A percentile compares a stretch with the other conserved stretches of the same genome.
phyloP scores from a whole-genome alignment of 2,329 filamentous ascomycete genomes.

The Pyricularia pennisetigena region DNA sequence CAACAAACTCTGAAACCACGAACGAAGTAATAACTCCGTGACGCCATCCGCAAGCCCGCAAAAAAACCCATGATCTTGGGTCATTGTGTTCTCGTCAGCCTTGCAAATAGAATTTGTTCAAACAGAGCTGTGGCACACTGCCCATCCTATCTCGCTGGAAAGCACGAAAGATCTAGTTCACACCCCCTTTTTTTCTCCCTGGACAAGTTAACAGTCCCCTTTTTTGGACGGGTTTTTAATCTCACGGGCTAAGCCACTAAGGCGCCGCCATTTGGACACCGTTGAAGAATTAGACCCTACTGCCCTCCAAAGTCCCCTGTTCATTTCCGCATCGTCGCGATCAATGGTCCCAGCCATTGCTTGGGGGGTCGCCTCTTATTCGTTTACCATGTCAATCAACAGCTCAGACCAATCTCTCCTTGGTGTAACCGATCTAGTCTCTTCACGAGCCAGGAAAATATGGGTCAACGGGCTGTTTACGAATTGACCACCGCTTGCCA shows the following conservation, averaged over 20 bases:
- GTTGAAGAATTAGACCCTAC: not conserved
- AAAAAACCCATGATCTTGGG: not conserved
- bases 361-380: not conserved
- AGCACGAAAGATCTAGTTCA: not conserved
- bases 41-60: not conserved
- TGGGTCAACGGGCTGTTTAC: not conserved
- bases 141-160: not conserved
- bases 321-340: not conserved
- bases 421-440: not conserved
- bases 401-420: not conserved
- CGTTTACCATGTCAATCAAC: not conserved
- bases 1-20: not conserved
- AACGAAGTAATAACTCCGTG: not conserved
- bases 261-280: not conserved
- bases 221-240: not conserved
- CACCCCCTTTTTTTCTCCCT: not conserved
- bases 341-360: not conserved
- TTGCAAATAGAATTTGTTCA: not conserved
- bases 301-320: not conserved
- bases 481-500: not conserved
- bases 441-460: not conserved
- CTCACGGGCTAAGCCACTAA: not conserved
- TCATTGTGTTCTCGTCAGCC: not conserved
- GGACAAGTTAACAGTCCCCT: not conserved
- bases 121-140: not conserved